Base-by-base conservation (phyloP, 306 rosid species). In the Quercus dentata region DNA sequence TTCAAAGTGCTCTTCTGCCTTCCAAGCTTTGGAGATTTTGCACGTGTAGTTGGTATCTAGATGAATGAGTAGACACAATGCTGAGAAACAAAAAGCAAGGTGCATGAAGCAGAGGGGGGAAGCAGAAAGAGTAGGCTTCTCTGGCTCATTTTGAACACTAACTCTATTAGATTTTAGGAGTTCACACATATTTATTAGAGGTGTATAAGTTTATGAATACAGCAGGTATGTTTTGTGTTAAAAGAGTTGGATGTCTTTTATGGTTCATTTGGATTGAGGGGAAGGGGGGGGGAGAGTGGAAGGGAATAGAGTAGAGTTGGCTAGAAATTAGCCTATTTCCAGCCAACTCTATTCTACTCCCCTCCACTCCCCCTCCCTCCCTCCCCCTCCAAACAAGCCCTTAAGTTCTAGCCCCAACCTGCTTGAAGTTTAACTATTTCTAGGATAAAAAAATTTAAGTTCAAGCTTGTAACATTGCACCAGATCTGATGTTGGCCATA, bases 21-120 rank as follows among this genome's bases (percentile, higher is more conserved):
- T 83, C 99, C 98, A 6, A 95, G 94, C 90, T 91, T 95, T 6
- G 99, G 99, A 51, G 99, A 95, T 86, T n/a, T 93, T 38, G 99
- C 80, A 11, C 98, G 92, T 15, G 98, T 93, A 30, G 90, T 95
- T 2, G 99, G 99, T 77, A 93, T 91, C 99, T 95, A 57, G 15
- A 73, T 25, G 57, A 10, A 73, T 81, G 55, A 38, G 62, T 27
- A 51, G 54, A 87, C 73, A 61, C 77, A 52, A 25, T 25, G 81
- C 23, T 77, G 18, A 33, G 14, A 33, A 46, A 10, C 14, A 71
- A 70, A 58, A 56, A 18, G 69, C 15, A 41, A 69, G 62, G 38
- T 57, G 35, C 80, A 76, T 27, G 51, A 68, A 74, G 68, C 59
- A 67, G 30, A 57, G 9, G 11, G 54, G 62, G 31, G 28, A 56